Percentiles rank a stretch among this genome's conserved stretches.
phyloP scores from a whole-genome alignment of 2,329 filamentous ascomycete genomes.

The Emericellopsis atlantica region DNA sequence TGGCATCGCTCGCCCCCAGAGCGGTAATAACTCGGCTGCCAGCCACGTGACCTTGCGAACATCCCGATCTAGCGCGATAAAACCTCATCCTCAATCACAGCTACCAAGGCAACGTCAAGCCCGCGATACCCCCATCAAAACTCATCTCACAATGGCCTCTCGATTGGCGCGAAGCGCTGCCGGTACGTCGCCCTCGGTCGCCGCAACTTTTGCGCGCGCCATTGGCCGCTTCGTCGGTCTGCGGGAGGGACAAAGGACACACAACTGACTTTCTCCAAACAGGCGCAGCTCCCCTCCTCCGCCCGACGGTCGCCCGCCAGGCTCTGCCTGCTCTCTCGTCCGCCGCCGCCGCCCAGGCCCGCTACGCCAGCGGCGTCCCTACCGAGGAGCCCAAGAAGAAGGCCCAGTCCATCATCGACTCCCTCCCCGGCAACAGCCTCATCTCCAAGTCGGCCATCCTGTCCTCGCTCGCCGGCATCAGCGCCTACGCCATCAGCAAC shows the following conservation, averaged over 20 bases:
- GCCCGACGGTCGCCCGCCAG: slow-evolving; percentile 66
- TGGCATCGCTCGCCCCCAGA: neutral
- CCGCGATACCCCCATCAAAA: slow-evolving; percentile 38
- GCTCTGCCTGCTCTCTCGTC: slow-evolving; percentile 55
- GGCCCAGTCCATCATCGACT: slow-evolving; percentile 88
- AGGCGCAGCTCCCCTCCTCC: slow-evolving; percentile 79
- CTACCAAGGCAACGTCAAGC: slow-evolving; percentile 30
- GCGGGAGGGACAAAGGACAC: neutral
- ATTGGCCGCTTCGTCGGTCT: slow-evolving; percentile 14
- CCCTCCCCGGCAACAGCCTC: slow-evolving; percentile 82
- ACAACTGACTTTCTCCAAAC: slow-evolving; percentile 5
- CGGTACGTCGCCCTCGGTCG: slow-evolving; percentile 49
- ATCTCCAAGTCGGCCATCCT: slow-evolving; percentile 96
- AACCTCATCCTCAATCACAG: slow-evolving; percentile 35
- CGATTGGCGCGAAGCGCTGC: slow-evolving; percentile 91
- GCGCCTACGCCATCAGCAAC: slow-evolving; percentile 93
- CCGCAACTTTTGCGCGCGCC: slow-evolving; percentile 7
- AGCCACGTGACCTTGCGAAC: slow-evolving; percentile 21
- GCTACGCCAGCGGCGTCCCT: slow-evolving; percentile 66
- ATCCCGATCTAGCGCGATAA: slow-evolving; percentile 32
- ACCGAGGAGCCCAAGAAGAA: slow-evolving; percentile 89
- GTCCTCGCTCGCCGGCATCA: slow-evolving; percentile 80
- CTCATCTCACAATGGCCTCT: slow-evolving; percentile 81
- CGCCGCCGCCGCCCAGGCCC: slow-evolving; percentile 45
- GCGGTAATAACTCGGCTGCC: slow-evolving; percentile 2